Evolutionary conservation across 2,329 filamentous ascomycete genomes (phyloP), one percentile per base, ranked within the genome.

Genomic region (Colletotrichum sp.): DNA sequence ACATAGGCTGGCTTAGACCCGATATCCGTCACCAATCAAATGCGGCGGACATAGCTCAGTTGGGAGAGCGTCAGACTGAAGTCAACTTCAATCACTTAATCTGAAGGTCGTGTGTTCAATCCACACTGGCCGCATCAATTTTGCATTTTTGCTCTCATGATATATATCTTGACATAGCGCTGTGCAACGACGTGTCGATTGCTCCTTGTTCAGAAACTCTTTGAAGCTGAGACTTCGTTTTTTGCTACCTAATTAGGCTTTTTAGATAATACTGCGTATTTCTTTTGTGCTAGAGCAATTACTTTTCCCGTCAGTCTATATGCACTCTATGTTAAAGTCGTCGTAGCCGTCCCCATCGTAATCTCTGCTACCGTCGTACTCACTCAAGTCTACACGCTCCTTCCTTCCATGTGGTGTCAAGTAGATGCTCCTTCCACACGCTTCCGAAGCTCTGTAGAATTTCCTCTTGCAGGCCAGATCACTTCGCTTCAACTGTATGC

Each of bases 41-140:
- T 52, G 68, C 68, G 72, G 72, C 72, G 72, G 72, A 74, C 72
- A 74, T 74, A 74, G 72, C 72, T 74, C 72, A 74, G 72, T 72
- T 74, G 72, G 72, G 72, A 74, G 72, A 74, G 72, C 72, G 72
- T 74, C 72, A 74, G 72, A 74, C 72, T 74, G 72, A 74, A 74
- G 72, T 72, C 5, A 71, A 74, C 72, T 74, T 74, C 72, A 74
- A 55, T 72, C 72, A 74, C 68, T 63, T 74, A 74, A 74, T 74
- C 72, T 74, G 72, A 74, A 74, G 72, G 72, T 74, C 72, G 67
- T 74, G 72, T 74, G 72, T 74, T 74, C 72, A 74, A 74, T 74
- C 72, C 72, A 74, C 72, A 74, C 72, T 74, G 72, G 68, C 72
- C 68, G 72, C 72, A 74, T 21, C 1, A 1, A 2, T 76, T 74